Conservation (phyloP, 1,139 yeast species). For the Suhomyces maxii region DNA sequence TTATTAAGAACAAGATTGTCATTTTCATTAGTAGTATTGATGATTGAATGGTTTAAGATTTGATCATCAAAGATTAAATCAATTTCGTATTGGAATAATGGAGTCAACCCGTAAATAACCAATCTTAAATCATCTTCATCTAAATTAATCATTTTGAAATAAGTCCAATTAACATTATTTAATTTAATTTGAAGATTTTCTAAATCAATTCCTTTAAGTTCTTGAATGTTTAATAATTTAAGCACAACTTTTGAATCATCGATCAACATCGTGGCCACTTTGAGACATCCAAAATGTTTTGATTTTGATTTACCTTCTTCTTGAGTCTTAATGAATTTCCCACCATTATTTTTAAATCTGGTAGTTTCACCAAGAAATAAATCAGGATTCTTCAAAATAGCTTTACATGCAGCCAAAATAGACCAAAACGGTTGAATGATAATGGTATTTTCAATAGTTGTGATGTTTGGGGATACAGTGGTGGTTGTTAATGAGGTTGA, state of each 20-base stretch:
- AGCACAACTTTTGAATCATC: conserved; percentile 42
- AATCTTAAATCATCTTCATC: conserved; percentile 45
- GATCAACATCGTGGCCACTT: conserved; percentile 29
- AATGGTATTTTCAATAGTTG: conserved; percentile 31
- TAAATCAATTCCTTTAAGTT: conserved; percentile 11
- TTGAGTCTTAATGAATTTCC: conserved; percentile 22
- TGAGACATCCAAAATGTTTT: conserved; percentile 1
- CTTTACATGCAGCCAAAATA: conserved; percentile 59
- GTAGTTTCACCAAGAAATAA: conserved; percentile 20
- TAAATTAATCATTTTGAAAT: conserved; percentile 39
- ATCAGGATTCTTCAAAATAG: conserved; percentile 50
- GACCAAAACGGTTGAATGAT: conserved; percentile 68
- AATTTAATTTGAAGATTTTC: conserved; percentile 47
- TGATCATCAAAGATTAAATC: conserved; percentile 48
- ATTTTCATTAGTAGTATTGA: conserved; percentile 39
- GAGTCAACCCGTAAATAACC: conserved; percentile 64
- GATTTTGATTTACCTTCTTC: conserved; percentile 13
- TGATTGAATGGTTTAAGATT: conserved; percentile 27
- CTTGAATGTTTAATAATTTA: conserved; percentile 37
- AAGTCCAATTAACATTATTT: conserved; percentile 62
- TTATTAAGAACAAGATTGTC: conserved; percentile 32
- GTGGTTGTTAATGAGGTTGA: conserved; percentile 15
- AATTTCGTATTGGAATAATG: conserved; percentile 66
- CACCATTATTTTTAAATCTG: conserved; percentile 17
- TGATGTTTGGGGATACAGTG: conserved; percentile 21